phyloP scores from a whole-genome alignment of 2,329 filamentous ascomycete genomes.

The Helminthosporium solani region DNA sequence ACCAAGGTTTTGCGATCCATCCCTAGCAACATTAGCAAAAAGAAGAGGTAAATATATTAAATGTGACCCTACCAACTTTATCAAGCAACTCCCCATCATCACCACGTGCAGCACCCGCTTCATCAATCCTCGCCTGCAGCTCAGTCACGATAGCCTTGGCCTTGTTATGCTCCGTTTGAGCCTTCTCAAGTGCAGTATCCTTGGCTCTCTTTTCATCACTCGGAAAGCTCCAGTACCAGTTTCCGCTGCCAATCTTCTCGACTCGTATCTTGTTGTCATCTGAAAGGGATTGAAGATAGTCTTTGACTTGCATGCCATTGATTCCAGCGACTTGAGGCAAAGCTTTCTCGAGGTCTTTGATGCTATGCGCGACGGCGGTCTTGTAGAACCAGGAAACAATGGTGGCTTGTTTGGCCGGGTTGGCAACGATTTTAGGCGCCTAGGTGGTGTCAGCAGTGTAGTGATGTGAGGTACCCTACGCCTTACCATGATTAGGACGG shows the following conservation, averaged over 20 bases:
- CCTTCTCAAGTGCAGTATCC: slow-evolving; percentile 42
- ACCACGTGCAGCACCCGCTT: slow-evolving; percentile 40
- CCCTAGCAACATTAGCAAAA: slow-evolving; percentile 14
- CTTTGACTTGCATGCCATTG: slow-evolving; percentile 67
- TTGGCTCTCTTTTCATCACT: slow-evolving; percentile 57
- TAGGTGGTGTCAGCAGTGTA: slow-evolving; percentile 20
- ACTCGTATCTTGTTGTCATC: slow-evolving; percentile 64
- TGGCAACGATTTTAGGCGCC: slow-evolving; percentile 58
- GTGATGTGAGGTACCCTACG: not conserved
- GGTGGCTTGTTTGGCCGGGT: slow-evolving; percentile 58
- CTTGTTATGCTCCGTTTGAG: slow-evolving; percentile 43
- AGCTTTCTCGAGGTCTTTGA: slow-evolving; percentile 68
- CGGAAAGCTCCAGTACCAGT: slow-evolving; percentile 71
- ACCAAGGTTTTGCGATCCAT: slow-evolving; percentile 42
- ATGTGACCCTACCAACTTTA: slow-evolving; percentile 22
- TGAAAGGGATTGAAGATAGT: slow-evolving; percentile 62
- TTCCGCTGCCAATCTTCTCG: slow-evolving; percentile 70
- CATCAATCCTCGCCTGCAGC: slow-evolving; percentile 44
- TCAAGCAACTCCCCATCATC: slow-evolving; percentile 43
- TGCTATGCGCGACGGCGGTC: slow-evolving; percentile 61
- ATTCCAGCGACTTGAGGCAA: slow-evolving; percentile 63
- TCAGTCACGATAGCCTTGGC: slow-evolving; percentile 36
- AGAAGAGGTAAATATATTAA: not conserved
- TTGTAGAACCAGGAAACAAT: slow-evolving; percentile 62
- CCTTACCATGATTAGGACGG: slow-evolving; percentile 9